Evolutionary conservation across 140 eudicot species (phyloP), one percentile per base, ranked within the genome.

Genomic region (Oenanthe javanica): DNA sequence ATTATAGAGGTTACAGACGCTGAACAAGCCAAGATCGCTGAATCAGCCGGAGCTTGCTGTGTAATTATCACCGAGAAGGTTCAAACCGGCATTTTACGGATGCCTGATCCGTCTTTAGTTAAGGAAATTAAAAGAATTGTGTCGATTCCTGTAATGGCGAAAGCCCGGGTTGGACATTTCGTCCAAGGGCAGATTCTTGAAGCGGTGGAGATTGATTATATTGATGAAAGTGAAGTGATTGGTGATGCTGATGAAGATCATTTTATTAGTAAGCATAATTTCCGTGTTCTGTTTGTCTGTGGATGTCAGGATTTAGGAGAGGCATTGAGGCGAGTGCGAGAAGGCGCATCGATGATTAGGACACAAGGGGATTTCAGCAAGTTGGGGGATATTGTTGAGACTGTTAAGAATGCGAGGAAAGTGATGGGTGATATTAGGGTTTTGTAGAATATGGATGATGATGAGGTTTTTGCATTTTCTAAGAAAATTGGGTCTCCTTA

Each of bases 311-410:
- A 86, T 81, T 82, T 94, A 5, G 98, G 98, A 9, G 94, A 92
- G 81, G 97, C 96, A 15, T 64, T 94, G 69, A 76, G 97, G 81
- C 79, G 98, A 18, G 89, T 92, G 47, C 72, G 96, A 27, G 97
- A 94, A 83, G 98, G 98, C 4, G 96, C 98, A 0, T 93, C 97
- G 1, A 85, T 92, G 97, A 85, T 94, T 4, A 46, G 98, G 76
- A 85, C 90, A 6, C 96, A 94, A 73, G 98, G 98, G 25, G 93
- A 90, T 81, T 3, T n/a, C 23, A 69, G 16, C 6, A 86, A 86
- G 5, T 51, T 84, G 0, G 97, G 96, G 0, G 76, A 81, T 71
- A 78, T 94, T 21, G 88, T 78, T 1, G 92, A 90, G 21, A 94
- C 98, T 0, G 96, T 90, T 54, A 75, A 86, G 15, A 86, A 80